A percentile compares a stretch with the other conserved stretches of the same genome.
phyloP scores from a whole-genome alignment of 306 rosid species.

The Albizia julibrissin region DNA sequence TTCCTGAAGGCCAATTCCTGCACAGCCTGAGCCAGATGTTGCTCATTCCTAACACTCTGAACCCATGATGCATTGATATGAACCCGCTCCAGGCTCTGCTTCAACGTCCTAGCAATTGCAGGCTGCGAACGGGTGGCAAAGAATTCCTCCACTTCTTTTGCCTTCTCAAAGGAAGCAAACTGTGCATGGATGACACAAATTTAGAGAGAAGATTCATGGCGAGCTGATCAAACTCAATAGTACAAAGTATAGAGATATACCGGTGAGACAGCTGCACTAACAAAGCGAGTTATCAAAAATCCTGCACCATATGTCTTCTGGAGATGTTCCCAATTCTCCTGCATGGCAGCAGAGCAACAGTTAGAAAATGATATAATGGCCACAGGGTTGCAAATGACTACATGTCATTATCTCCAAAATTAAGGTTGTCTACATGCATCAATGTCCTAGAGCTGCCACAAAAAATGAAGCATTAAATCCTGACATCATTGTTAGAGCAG shows the following conservation, averaged over 20 bases:
- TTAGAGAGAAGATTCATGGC: not conserved
- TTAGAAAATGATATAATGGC: constrained; percentile 11
- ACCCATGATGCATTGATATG: constrained; percentile 79
- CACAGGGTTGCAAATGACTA: not conserved
- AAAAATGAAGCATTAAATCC: not conserved
- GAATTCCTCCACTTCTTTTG: constrained; percentile 79
- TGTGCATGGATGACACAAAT: constrained; percentile 45
- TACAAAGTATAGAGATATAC: constrained; percentile 47
- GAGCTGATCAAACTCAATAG: constrained; percentile 11
- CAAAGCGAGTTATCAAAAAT: constrained; percentile 70
- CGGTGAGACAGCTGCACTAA: constrained; percentile 72
- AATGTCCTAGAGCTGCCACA: not conserved
- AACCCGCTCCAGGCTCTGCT: constrained; percentile 88
- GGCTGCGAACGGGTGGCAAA: constrained; percentile 52
- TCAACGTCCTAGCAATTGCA: constrained; percentile 72
- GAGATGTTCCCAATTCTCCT: constrained; percentile 77
- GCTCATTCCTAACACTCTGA: constrained; percentile 58
- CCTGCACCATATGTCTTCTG: constrained; percentile 73
- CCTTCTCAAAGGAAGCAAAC: constrained; percentile 90
- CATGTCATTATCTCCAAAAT: constrained; percentile 17
- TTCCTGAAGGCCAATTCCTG: constrained; percentile 53
- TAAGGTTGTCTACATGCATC: constrained; percentile 8
- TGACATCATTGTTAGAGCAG: constrained; percentile 20
- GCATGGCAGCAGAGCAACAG: constrained; percentile 24
- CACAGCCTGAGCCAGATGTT: constrained; percentile 47